Conservation (phyloP, 441 rosid genomes). For the Viola pubescens region DNA sequence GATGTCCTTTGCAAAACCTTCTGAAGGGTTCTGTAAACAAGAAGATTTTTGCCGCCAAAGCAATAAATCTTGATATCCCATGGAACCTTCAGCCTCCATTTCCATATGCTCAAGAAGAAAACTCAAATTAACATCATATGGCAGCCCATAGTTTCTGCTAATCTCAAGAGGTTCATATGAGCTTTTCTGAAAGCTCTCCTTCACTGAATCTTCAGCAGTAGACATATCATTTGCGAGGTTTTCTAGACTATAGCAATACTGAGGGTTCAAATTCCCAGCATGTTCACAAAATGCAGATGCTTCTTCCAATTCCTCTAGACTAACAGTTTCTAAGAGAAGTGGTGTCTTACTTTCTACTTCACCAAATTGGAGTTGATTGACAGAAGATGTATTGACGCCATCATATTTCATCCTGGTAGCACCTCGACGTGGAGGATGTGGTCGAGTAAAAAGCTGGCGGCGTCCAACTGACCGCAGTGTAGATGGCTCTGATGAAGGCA, state of each 20-base stretch:
- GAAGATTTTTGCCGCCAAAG: constrained; percentile 61
- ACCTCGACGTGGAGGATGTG: constrained; percentile 64
- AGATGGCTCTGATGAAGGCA: constrained; percentile 66
- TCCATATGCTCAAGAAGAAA: constrained; percentile 68
- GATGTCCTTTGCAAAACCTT: constrained; percentile 54
- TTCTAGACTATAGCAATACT: constrained; percentile 31
- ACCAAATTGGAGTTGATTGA: constrained; percentile 29
- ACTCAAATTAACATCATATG: constrained; percentile 41
- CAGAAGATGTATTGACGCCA: constrained; percentile 25
- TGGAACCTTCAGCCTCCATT: constrained; percentile 42
- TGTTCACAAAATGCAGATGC: constrained; percentile 67
- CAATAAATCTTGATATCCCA: constrained; percentile 58
- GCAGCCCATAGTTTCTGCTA: constrained; percentile 26
- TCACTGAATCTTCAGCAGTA: constrained; percentile 23
- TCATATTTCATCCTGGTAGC: constrained; percentile 26
- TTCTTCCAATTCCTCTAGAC: constrained; percentile 65
- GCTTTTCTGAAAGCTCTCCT: constrained; percentile 18
- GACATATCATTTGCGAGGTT: constrained; percentile 24
- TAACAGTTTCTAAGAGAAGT: constrained; percentile 40
- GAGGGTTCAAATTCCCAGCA: constrained; percentile 60
- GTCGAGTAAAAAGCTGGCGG: constrained; percentile 69
- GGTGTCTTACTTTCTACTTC: constrained; percentile 33
- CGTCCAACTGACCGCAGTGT: constrained; percentile 78
- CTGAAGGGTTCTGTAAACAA: constrained; percentile 25
- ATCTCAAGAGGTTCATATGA: constrained; percentile 26